Conservation (phyloP, 345 rosid genomes). For the Durio zibethinus region DNA sequence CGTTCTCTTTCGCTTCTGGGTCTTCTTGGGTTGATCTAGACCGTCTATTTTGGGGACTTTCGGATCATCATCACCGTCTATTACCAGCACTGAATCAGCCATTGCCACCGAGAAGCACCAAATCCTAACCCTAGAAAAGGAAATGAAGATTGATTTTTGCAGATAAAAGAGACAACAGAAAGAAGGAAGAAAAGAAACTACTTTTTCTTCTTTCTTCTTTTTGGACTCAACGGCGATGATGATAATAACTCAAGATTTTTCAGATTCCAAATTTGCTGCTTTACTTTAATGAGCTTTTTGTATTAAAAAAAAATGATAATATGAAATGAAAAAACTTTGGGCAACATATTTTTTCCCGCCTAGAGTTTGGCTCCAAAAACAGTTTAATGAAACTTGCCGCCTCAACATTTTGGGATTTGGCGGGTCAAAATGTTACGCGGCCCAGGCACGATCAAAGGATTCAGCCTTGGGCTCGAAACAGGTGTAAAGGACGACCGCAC, state of each 20-base stretch:
- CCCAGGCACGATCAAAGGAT: too few species aligned
- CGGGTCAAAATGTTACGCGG: not conserved
- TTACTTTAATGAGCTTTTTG: too few species aligned
- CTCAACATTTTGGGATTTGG: not conserved
- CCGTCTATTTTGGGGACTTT: constrained; percentile 11
- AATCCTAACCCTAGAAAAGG: not conserved
- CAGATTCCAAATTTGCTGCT: too few species aligned
- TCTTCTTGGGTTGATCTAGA: constrained; percentile 31
- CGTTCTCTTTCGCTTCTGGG: constrained; percentile 62
- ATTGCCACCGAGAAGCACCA: constrained; percentile 15
- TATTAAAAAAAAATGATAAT: too few species aligned
- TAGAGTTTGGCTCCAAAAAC: not conserved
- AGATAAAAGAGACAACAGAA: too few species aligned
- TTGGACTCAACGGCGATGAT: too few species aligned
- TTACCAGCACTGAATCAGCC: constrained; percentile 14
- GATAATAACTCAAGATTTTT: not conserved
- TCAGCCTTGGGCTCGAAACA: too few species aligned
- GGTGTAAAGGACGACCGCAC: too few species aligned
- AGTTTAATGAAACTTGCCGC: not conserved
- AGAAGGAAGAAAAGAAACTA: too few species aligned
- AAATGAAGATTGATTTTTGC: too few species aligned
- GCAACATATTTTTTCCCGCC: not conserved
- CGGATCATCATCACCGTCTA: constrained; percentile 17
- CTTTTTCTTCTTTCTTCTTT: too few species aligned
- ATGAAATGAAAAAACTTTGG: too few species aligned